phyloP scores from a whole-genome alignment of 2,329 filamentous ascomycete species.

The Fusarium globosum region DNA sequence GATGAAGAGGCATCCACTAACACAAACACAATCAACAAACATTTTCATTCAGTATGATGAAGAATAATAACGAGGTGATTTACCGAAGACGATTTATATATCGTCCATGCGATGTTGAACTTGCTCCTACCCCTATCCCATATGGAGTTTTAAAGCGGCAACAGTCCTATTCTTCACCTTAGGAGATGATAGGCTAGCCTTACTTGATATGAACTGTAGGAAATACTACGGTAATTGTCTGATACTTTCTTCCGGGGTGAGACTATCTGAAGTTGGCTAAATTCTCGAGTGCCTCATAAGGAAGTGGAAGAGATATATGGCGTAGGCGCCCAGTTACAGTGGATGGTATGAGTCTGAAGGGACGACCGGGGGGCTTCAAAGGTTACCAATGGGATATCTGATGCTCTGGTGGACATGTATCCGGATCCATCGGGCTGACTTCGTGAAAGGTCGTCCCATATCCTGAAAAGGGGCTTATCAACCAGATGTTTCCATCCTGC shows the following conservation, averaged over 20 bases:
- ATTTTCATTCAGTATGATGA: not conserved
- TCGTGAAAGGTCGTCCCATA: conserved; percentile 1
- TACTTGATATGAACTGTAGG: not conserved
- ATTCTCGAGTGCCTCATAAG: not conserved
- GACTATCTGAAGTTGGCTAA: not conserved
- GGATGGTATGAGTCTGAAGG: not conserved
- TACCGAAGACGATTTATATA: not conserved
- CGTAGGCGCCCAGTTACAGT: not conserved
- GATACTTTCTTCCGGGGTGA: not conserved
- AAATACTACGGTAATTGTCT: not conserved
- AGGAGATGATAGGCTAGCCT: not conserved
- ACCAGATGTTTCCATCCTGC: not conserved
- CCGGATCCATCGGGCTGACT: conserved; percentile 1
- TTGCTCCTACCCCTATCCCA: not conserved
- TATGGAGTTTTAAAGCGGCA: not conserved
- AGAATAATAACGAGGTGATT: not conserved
- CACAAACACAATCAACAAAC: not conserved
- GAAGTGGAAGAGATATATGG: conserved; percentile 7
- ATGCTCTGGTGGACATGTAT: not conserved
- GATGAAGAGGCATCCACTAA: not conserved
- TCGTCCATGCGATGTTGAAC: not conserved
- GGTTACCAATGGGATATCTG: not conserved
- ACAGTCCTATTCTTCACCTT: not conserved
- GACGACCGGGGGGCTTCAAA: not conserved
- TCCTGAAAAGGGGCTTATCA: not conserved